Base-by-base conservation (phyloP, 2,329 filamentous ascomycete genomes). In the Botrytis medusae region DNA sequence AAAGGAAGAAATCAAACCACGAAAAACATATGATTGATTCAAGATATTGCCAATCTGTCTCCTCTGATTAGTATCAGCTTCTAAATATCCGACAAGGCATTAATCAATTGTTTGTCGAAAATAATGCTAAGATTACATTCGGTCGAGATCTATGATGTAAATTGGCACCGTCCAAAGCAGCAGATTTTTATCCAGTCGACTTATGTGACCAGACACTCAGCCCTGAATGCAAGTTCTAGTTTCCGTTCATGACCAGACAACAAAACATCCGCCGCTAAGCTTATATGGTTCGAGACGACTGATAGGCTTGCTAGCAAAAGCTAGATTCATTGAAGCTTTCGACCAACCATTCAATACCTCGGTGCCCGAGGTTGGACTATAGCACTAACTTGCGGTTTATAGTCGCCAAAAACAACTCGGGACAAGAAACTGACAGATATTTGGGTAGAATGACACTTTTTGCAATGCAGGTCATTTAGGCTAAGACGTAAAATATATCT, bases 51-150 rank as follows among this genome's bases (percentile, higher is more conserved):
- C 25, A 18, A 5, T 68, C 25, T 68, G 18, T 40, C 34, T 25
- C 32, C 65, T 57, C 37, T 57, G 65, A 12, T 40, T 18, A 69
- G 48, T 69, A 51, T 57, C 48, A 69, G n/a, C 34, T 42, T 69
- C 6, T 64, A 22, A 20, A 57, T 7, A 32, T 32, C 48, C 32
- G 20, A 25, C 2, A 42, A 57, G 10, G 18, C 10, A 37, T 42
- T 9, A 25, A 25, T 40, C 48, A 44, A 10, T 40, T 42, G 20
- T 10, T 4, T 7, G 9, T n/a, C 48, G 25, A 12, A 29, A 25
- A 32, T 14, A 32, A 29, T 25, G 16, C 18, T 20, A 54, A n/a
- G 22, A n/a, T 14, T 54, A 25, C 48, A 34, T 29, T 54, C 34
- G 12, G 29, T 29, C 48, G 63, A 37, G 22, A 65, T 37, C 51